These are phyloP conservation scores for Aspergillus awamori DNA, from an alignment of 2,329 filamentous ascomycete genomes.

Conservation along the genomic window DNA sequence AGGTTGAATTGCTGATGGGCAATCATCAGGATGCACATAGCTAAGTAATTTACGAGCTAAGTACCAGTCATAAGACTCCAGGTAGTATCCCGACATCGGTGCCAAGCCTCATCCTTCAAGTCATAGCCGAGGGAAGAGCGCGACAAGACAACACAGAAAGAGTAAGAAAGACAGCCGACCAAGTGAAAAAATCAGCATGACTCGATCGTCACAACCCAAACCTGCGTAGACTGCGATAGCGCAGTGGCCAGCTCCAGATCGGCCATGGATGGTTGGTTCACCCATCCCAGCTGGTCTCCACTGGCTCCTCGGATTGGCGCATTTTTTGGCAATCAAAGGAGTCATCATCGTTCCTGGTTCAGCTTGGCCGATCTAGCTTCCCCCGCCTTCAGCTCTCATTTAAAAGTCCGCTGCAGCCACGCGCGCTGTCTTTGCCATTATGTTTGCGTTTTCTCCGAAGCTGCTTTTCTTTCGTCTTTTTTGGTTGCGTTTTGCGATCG, in stretches of 20 bases:
- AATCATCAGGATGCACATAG: too few species aligned
- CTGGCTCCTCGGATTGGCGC: background rate
- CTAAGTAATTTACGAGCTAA: too few species aligned
- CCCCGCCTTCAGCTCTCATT: background rate
- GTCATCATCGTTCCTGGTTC: conserved; percentile 4
- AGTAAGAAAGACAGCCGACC: background rate
- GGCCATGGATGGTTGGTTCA: conserved; percentile 3
- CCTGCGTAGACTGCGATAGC: conserved; percentile 4
- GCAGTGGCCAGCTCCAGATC: background rate
- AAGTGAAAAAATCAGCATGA: background rate
- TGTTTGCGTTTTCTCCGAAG: background rate
- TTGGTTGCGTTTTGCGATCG: background rate
- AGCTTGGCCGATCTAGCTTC: conserved; percentile 1
- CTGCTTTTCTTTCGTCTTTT: background rate
- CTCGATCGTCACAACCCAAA: background rate
- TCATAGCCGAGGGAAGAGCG: background rate
- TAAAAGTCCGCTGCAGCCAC: background rate
- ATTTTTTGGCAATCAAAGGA: conserved; percentile 6
- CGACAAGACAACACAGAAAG: too few species aligned
- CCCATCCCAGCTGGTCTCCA: background rate
- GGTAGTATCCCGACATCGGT: background rate
- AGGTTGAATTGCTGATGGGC: too few species aligned
- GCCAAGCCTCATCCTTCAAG: background rate
- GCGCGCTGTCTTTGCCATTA: background rate
- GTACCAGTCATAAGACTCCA: background rate